phyloP scores from a whole-genome alignment of 1,284 basidiomycete genomes.

The Ceratorhiza oryzae-sativae region DNA sequence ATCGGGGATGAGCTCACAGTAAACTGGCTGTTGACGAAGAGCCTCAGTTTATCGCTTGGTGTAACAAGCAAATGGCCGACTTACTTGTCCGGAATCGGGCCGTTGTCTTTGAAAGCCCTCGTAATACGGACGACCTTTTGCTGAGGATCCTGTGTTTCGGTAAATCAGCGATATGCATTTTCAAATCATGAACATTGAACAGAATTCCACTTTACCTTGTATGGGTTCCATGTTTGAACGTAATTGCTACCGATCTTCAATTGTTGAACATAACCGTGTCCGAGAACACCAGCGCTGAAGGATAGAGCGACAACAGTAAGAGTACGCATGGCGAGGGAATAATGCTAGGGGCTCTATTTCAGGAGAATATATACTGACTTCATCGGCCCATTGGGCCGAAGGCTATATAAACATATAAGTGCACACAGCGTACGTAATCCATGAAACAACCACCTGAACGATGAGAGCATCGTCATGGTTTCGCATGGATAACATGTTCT shows the following conservation, averaged over 20 bases:
- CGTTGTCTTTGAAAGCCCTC: slow-evolving; percentile 27
- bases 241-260: slow-evolving; percentile 18
- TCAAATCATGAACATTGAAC: not conserved
- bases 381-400: not conserved
- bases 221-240: slow-evolving; percentile 23
- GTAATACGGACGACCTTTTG: slow-evolving; percentile 20
- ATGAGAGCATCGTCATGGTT: not conserved
- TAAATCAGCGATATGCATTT: not conserved
- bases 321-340: slow-evolving; percentile 13
- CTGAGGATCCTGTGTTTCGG: slow-evolving; percentile 1
- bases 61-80: not conserved
- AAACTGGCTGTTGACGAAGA: not conserved
- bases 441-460: not conserved
- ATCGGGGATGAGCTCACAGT: not conserved
- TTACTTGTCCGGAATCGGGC: slow-evolving; percentile 20
- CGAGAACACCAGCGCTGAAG: slow-evolving; percentile 2
- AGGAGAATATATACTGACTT: no score
- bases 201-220: slow-evolving; percentile 1
- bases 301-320: not conserved
- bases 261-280: slow-evolving; percentile 25
- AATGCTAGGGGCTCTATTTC: no score
- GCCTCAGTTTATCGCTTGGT: no score
- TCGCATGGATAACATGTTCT: not conserved
- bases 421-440: not conserved
- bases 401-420: not conserved